Evolutionary conservation across 257 asterid species (phyloP), one percentile per base, ranked within the genome.

Genomic region (Plectranthus barbatus): DNA sequence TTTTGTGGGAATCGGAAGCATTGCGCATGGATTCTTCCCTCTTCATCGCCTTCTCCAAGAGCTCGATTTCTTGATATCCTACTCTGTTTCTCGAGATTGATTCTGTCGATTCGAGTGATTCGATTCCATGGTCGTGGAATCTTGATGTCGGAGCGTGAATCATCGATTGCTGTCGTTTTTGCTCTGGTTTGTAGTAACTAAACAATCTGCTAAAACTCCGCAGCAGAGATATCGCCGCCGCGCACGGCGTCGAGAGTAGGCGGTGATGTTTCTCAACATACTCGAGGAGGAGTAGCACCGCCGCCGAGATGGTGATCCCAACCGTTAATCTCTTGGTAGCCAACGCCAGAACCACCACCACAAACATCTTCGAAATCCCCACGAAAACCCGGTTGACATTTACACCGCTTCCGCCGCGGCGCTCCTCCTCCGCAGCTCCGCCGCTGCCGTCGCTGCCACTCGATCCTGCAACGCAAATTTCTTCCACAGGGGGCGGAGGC

Each of bases 301-400:
- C 79, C 0, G 96, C 84, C 24, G 95, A 86, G 72, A 88, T 15
- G 2, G 96, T 88, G 46, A 91, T 67, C 67, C 92, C 95, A 8
- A 84, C 59, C 0, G 86, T 74, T 19, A 91, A 69, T 41, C 80
- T 83, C 78, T 84, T 80, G 0, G 86, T 57, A 39, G 85, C 81
- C 72, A 83, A 74, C 14, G 80, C 88, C 76, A 91, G 60, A 76
- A 83, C 77, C 79, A 79, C 85, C 71, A 91, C 90, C 52, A 80
- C 62, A 21, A 76, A 71, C 61, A 80, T 36, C 78, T 76, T 81
- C 21, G 81, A 17, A 36, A 81, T 67, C 9, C 77, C 77, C 29
- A 76, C 39, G 9, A 76, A 47, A 72, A 79, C 76, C 64, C 64
- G 63, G 18, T 50, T 71, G 1, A n/a, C n/a, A n/a, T n/a, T n/a